Base-by-base conservation (phyloP, 768 basidiomycete genomes). In the Leccinum olivaceopallidum region DNA sequence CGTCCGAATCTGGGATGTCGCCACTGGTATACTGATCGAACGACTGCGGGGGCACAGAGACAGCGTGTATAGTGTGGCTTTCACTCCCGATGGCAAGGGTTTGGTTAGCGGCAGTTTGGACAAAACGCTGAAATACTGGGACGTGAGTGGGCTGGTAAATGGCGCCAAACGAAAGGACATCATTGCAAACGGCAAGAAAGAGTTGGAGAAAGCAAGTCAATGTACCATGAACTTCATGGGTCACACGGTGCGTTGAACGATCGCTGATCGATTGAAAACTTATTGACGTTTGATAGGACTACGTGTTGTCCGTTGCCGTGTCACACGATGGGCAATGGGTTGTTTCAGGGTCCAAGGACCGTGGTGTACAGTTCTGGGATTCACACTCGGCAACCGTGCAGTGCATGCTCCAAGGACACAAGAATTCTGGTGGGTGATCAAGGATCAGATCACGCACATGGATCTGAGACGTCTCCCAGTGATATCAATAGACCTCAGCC, bases 351-450 rank as follows among this genome's bases (percentile, higher is more conserved):
- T 89, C 87, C 37, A 98, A 98, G 77, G 97, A 99, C 73, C 90
- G 97, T 13, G 90, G 94, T 1, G 95, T 99, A 58, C 93, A 95
- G 73, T 94, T 96, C 72, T 94, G 92, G 88, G 92, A 95, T 71
- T 85, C 92, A 56, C 81, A 84, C 63, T 82, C 82, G 13, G 88
- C 85, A 44, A 83, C 86, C 47, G 89, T 94, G 68, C 95, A 98
- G 73, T 89, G 92, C 69, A 94, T 96, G 90, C 80, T 99, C 34
- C 95, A 98, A 72, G 87, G 73, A 13, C 81, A 80, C 69, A 83
- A 88, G 76, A 89, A 89, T 69, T 85, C 85, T 51, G 85, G 85
- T 85, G 64, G 36, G 83, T 73, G 36, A 24, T 64, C n/a, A 39
- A 39, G 22, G 42, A 22, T 30, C 13, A 20, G 30, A 51, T 30